Base-by-base conservation (phyloP, 306 rosid genomes). In the Ormosia semicastrata region DNA sequence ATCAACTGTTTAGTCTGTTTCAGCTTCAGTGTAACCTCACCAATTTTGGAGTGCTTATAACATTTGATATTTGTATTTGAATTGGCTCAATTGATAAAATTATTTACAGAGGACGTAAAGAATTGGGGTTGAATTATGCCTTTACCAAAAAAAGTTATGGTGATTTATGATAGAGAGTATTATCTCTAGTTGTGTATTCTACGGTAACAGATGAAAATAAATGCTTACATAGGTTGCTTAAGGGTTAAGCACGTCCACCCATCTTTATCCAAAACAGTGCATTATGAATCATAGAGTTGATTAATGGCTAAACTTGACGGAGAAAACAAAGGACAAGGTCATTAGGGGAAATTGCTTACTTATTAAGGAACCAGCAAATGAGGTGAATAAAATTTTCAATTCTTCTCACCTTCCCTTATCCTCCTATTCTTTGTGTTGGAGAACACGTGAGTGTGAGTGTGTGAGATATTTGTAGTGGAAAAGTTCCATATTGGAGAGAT, bases 201-300 rank as follows among this genome's bases (percentile, higher is more conserved):
- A 7, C 64, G 29, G 14, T 13, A 34, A 43, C 4, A 30, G 39
- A 40, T 37, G 18, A 64, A 47, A 46, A 44, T n/a, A 68, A 71
- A 33, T 46, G 40, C 15, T 2, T 41, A n/a, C 33, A 54, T 18
- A 24, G 39, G 67, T 66, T 66, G 67, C 62, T 69, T 44, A 5
- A 44, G 17, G 46, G 56, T 14, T 11, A 49, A 56, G 11, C 9
- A 10, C 44, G 39, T 8, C 10, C 4, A 46, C 41, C 9, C 47
- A 17, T 56, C 70, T 75, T 74, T 82, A 82, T 82, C 85, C 76
- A 75, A 74, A 81, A 82, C 41, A 65, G 64, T 60, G 67, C 14
- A 10, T 60, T 60, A 30, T 60, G 15, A 4, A 11, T 60, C 17
- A 59, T 59, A 7, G 32, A 30, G 7, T 60, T 60, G 67, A 29